Evolutionary conservation across 2,329 filamentous ascomycete species (phyloP).

Genomic region (Mycosphaerella sp.): DNA sequence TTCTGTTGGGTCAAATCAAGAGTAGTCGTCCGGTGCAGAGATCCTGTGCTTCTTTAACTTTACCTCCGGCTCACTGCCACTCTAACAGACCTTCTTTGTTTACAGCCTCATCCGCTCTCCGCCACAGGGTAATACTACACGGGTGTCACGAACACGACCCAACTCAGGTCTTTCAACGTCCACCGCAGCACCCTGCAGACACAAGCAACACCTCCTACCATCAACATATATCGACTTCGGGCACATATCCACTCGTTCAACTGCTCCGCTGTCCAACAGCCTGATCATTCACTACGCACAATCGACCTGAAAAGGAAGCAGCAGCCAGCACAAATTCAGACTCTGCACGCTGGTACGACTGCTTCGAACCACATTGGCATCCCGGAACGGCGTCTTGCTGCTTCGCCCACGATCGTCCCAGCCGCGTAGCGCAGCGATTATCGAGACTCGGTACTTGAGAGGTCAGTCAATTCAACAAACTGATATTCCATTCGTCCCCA

Average conservation of each 20-base stretch:
- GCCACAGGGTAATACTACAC: slow-evolving; percentile 22
- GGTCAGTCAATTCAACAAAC: too few species aligned
- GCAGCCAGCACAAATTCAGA: slow-evolving; percentile 6
- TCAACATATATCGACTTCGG: slow-evolving; percentile 22
- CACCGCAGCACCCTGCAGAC: slow-evolving; percentile 16
- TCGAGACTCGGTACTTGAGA: background rate
- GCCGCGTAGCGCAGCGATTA: background rate
- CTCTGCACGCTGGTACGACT: slow-evolving; percentile 14
- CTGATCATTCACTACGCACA: slow-evolving; percentile 13
- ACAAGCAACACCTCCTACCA: slow-evolving; percentile 13
- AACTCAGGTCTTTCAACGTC: slow-evolving; percentile 18
- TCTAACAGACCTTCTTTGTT: slow-evolving; percentile 23
- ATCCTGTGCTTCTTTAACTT: slow-evolving; percentile 17
- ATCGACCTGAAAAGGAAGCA: slow-evolving; percentile 7
- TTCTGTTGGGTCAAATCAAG: slow-evolving; percentile 20
- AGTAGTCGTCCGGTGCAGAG: slow-evolving; percentile 7
- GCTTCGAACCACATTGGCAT: background rate
- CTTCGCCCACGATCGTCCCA: background rate
- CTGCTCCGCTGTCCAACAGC: slow-evolving; percentile 14
- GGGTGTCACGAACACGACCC: slow-evolving; percentile 20
- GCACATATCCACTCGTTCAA: slow-evolving; percentile 18
- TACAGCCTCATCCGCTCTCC: slow-evolving; percentile 19
- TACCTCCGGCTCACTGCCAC: slow-evolving; percentile 16
- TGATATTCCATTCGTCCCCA: background rate
- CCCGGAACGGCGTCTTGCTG: background rate